phyloP scores from a whole-genome alignment of 2,329 filamentous ascomycete species.

The Mycogone perniciosa region DNA sequence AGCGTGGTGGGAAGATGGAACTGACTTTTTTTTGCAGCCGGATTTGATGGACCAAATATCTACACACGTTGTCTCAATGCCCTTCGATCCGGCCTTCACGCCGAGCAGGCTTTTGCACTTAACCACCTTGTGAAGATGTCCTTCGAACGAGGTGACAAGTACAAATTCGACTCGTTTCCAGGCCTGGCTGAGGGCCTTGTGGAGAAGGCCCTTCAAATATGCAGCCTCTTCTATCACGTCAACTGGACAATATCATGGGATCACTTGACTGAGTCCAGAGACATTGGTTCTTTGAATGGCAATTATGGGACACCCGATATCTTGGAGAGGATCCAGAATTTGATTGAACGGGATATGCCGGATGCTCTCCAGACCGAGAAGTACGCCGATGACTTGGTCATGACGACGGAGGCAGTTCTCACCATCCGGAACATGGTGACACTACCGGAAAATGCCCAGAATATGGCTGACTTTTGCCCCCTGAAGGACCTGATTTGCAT shows the following conservation, averaged over 20 bases:
- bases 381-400: slow-evolving; percentile 63
- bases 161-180: slow-evolving; percentile 87
- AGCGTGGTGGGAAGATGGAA: background rate
- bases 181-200: slow-evolving; percentile 82
- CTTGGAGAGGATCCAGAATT: slow-evolving; percentile 61
- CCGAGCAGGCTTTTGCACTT: slow-evolving; percentile 86
- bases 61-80: slow-evolving; percentile 84
- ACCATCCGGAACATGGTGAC: slow-evolving; percentile 96
- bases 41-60: slow-evolving; percentile 76
- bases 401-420: slow-evolving; percentile 78
- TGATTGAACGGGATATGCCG: slow-evolving; percentile 53
- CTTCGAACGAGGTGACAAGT: slow-evolving; percentile 89
- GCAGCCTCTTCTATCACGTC: slow-evolving; percentile 72
- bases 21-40: slow-evolving; percentile 28
- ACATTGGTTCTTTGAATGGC: slow-evolving; percentile 39
- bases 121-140: slow-evolving; percentile 95
- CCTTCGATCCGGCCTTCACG: slow-evolving; percentile 68
- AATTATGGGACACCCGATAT: slow-evolving; percentile 45
- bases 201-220: slow-evolving; percentile 74
- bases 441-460: slow-evolving; percentile 78
- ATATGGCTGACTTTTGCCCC: slow-evolving; percentile 67
- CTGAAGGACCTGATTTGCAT: slow-evolving; percentile 80
- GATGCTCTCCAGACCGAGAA: slow-evolving; percentile 67
- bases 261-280: slow-evolving; percentile 44
- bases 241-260: slow-evolving; percentile 73